Base-by-base conservation (phyloP, 495 filamentous ascomycete genomes). In the Aspergillus funiculosus region DNA sequence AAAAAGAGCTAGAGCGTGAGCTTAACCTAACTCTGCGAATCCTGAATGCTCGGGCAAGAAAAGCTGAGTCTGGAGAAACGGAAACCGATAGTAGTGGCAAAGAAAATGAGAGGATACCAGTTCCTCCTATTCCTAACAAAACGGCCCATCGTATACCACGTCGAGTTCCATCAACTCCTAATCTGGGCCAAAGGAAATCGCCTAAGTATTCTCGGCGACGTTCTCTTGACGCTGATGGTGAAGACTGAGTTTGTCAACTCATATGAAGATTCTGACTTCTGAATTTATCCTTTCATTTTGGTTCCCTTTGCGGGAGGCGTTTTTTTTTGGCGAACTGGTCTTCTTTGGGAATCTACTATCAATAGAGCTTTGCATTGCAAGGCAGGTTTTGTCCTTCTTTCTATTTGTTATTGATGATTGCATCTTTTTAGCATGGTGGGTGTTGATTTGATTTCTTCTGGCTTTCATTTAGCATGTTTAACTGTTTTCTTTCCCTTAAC, bases 1-100 rank as follows among this genome's bases (percentile, higher is more conserved):
- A 85, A 14, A 78, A 80, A 28, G 86, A 94, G 56, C 70, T 95
- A 5, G 86, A 92, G 47, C 76, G 81, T 27, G 91, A 94, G 61
- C 66, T 98, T 35, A 75, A 79, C 1, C 73, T 89, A 18, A 94
- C 89, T 0, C 75, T 81, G 1, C 74, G 83, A 5, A 82, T 81
- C 5, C 61, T 96, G 5, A 78, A 77, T 17, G 78, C 85, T 25
- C 67, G 64, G 15, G 43, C 51, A 6, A 58, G 63, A 10, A 61
- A 44, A 13, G 40, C 43, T 6, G 66, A 67, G 25, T 64, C 58
- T 18, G 53, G 42, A 1, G 70, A 71, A 35, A 66, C 64, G 0
- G 68, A 70, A 39, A 70, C 64, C 0, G 70, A 74, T 24, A 71
- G 68, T 46, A 73, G 70, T 32, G 68, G 64, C 6, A 72, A 65